Evolutionary conservation across 257 asterid genomes (phyloP).

Genomic region (Catharanthus roseus): DNA sequence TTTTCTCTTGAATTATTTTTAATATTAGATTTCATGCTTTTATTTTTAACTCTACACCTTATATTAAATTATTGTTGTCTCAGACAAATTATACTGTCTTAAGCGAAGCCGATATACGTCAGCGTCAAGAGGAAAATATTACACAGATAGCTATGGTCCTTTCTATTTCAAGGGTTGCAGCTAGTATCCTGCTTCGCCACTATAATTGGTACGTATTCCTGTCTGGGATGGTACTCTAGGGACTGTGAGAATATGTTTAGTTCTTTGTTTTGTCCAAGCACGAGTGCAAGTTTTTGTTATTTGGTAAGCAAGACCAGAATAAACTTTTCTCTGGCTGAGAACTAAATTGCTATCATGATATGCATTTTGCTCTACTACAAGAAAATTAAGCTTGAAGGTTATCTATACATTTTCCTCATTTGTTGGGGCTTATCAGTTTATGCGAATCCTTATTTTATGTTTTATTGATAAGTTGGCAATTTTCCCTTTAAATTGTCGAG

Average conservation of each 20-base stretch:
- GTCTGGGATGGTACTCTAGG: not conserved
- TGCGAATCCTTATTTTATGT: not conserved
- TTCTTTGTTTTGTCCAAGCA: not conserved
- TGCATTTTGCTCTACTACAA: not conserved
- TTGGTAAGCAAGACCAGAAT: not conserved
- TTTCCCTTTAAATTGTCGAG: not conserved
- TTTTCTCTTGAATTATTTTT: not conserved
- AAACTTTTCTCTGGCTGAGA: not conserved
- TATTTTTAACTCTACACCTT: slow-evolving; percentile 11
- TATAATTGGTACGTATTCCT: slow-evolving; percentile 64
- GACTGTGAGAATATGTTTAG: not conserved
- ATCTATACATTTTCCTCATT: not conserved
- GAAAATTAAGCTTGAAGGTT: not conserved
- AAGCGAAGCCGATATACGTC: slow-evolving; percentile 71
- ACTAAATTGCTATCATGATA: not conserved
- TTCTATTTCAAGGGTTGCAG: slow-evolving; percentile 77
- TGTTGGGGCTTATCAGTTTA: not conserved
- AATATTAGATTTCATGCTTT: not conserved
- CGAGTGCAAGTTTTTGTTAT: not conserved
- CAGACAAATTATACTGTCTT: slow-evolving; percentile 66
- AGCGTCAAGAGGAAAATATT: slow-evolving; percentile 74
- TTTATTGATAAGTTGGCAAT: slow-evolving; percentile 1
- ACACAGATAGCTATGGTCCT: slow-evolving; percentile 70
- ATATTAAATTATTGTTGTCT: slow-evolving; percentile 15
- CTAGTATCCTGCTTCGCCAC: slow-evolving; percentile 84